Evolutionary conservation across 345 rosid genomes (phyloP), one percentile per base, ranked within the genome.

Genomic region (Corymbia maculata): DNA sequence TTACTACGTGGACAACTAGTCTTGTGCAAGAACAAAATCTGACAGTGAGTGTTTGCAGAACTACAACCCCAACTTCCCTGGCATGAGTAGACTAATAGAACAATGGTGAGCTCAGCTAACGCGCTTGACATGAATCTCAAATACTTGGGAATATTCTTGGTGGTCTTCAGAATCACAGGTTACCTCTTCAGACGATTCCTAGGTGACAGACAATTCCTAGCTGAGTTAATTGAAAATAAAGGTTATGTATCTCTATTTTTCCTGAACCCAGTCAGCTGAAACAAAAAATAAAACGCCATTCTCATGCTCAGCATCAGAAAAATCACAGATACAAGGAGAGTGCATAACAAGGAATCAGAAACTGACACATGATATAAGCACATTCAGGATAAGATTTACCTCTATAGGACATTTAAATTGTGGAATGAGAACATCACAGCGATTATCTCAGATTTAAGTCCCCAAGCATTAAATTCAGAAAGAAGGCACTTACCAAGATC

Each of bases 401-500:
- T 36, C 13, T 32, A 26, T 36, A 75, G 3, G 82, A 68, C 45
- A 68, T 70, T 68, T 32, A 16, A 16, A 70, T 7, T 21, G 80
- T 4, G 13, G 80, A 42, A 75, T 75, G 28, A 21, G 21, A 42
- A 75, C 14, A 36, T 21, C 26, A 42, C 49, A 75, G 49, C 49
- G 42, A 75, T 21, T 13, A 75, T 75, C 49, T 75, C 84, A 75
- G 7, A 75, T n/a, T 75, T 75, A 10, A 75, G 84, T 42, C 84
- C 32, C 49, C 47, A 21, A 42, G 84, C 49, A 75, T 9, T 42
- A 19, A 42, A 75, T 42, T 19, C 32, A 13, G 45, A 85, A 66
- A 49, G 49, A 70, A 79, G 50, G 51, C 87, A 87, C 91, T 90
- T 92, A 97, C 99, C 99, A 52, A 96, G 97, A 94, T 97, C 99